A percentile compares a stretch with the other conserved stretches of the same genome.
phyloP scores from a whole-genome alignment of 108 stramenopile species.

The Mayamaea pseudoterrestris region DNA sequence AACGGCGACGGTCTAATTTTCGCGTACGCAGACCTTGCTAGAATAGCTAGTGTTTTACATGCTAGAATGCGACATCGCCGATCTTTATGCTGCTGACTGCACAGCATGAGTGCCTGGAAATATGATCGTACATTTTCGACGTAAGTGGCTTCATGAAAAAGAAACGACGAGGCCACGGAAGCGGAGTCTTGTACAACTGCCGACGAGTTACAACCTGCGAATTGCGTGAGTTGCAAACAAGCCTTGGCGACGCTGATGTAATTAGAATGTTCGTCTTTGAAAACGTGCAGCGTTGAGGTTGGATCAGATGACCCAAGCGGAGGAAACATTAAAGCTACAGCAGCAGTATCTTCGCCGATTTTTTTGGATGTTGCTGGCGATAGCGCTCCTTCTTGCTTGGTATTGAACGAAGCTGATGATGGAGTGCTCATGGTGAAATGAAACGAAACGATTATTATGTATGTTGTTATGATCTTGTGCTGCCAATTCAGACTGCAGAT shows the following conservation, averaged over 20 bases:
- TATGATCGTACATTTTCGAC: conserved; percentile 9
- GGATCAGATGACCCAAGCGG: conserved; percentile 4
- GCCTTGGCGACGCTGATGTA: conserved; percentile 24
- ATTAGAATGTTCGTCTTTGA: conserved; percentile 5
- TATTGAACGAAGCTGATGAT: too few relatives aligned
- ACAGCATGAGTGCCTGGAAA: conserved; percentile 20
- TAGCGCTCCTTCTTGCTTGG: too few relatives aligned
- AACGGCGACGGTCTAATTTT: conserved; percentile 28
- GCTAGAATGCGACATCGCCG: conserved; percentile 40
- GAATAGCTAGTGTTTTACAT: conserved; percentile 32
- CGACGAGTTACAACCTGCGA: conserved; percentile 18
- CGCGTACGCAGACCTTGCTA: conserved; percentile 38
- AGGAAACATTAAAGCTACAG: too few relatives aligned
- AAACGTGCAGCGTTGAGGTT: neutral
- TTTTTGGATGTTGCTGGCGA: too few relatives aligned
- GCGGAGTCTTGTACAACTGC: conserved; percentile 10
- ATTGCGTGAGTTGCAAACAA: conserved; percentile 31
- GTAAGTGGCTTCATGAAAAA: conserved; percentile 30
- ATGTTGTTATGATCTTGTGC: too few relatives aligned
- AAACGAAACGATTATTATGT: too few relatives aligned
- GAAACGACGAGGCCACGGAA: conserved; percentile 10
- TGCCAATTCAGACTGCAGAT: too few relatives aligned
- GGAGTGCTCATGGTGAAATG: too few relatives aligned
- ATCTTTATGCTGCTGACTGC: conserved; percentile 29
- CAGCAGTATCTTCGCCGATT: too few relatives aligned